Conservation (phyloP, 2,329 filamentous ascomycete species). For the Daldinia sp. region DNA sequence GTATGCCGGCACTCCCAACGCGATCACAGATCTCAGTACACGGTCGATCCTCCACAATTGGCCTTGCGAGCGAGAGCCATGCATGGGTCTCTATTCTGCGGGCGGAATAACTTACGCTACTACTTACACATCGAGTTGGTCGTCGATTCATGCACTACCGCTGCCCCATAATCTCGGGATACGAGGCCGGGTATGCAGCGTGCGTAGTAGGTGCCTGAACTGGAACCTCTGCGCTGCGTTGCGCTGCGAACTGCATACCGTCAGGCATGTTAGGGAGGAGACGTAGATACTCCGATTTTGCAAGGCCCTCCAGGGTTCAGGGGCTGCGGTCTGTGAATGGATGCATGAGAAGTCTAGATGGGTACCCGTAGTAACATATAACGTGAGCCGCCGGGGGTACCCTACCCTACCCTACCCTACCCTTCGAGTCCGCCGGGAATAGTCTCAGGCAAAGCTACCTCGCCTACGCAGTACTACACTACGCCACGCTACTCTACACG, state of each 20-base stretch:
- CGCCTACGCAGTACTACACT: not conserved
- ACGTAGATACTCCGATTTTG: not conserved
- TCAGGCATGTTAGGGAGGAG: not conserved
- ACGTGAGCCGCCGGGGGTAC: not conserved
- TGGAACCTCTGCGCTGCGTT: too few relatives aligned
- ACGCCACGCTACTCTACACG: not conserved
- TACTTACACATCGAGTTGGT: not conserved
- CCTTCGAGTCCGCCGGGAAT: not conserved
- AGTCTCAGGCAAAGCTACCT: not conserved
- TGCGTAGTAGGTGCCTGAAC: conserved; percentile 14
- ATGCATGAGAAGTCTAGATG: conserved; percentile 18
- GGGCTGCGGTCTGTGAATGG: conserved; percentile 14
- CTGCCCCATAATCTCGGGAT: conserved; percentile 10
- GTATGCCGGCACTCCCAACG: conserved; percentile 18
- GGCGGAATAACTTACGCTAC: not conserved
- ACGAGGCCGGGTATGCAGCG: conserved; percentile 31
- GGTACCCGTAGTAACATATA: not conserved
- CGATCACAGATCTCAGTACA: conserved; percentile 31
- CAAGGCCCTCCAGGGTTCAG: not conserved
- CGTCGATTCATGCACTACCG: conserved; percentile 3
- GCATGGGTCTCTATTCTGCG: not conserved
- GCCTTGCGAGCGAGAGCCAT: not conserved
- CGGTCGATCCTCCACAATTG: not conserved
- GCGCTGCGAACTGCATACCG: not conserved
- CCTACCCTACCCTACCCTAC: too few relatives aligned